These are phyloP conservation scores for Magnaporthiopsis poae DNA, from an alignment of 2,329 filamentous ascomycete species.

Conservation along the genomic window DNA sequence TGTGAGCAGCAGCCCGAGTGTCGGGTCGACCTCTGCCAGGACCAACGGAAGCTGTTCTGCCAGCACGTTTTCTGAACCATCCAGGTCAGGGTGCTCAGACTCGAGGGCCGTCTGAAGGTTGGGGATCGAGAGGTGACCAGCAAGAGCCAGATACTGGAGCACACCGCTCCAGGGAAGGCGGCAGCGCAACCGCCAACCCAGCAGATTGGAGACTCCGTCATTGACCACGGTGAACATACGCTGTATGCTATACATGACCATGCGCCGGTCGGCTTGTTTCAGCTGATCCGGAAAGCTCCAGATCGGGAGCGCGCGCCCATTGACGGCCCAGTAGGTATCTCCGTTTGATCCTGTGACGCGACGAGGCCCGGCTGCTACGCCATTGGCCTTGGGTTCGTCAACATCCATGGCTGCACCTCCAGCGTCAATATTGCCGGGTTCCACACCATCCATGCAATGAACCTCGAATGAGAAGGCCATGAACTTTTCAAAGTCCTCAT, in stretches of 20 bases:
- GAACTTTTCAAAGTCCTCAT: conserved; percentile 37
- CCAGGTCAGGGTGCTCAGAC: conserved; percentile 32
- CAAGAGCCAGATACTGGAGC: conserved; percentile 48
- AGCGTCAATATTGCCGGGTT: background rate
- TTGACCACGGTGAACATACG: conserved; percentile 1
- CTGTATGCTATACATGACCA: conserved; percentile 51
- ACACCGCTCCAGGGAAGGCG: conserved; percentile 43
- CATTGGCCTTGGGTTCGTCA: background rate
- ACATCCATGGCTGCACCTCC: background rate
- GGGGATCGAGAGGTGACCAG: conserved; percentile 49
- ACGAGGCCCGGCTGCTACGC: background rate
- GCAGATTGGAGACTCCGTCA: conserved; percentile 3
- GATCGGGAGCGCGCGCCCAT: background rate
- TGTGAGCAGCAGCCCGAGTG: conserved; percentile 55
- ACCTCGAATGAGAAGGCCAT: conserved; percentile 11
- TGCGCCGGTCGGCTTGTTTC: conserved; percentile 51
- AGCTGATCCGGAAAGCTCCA: conserved; percentile 24
- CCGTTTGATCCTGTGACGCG: background rate
- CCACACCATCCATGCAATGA: conserved; percentile 1
- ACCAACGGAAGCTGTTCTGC: conserved; percentile 53
- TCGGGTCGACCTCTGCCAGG: conserved; percentile 56
- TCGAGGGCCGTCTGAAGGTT: conserved; percentile 51
- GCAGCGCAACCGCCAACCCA: conserved; percentile 23
- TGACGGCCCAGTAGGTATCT: conserved; percentile 4
- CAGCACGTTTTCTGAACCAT: conserved; percentile 36